Base-by-base conservation (phyloP, 768 basidiomycete species). In the Suillus plorans region DNA sequence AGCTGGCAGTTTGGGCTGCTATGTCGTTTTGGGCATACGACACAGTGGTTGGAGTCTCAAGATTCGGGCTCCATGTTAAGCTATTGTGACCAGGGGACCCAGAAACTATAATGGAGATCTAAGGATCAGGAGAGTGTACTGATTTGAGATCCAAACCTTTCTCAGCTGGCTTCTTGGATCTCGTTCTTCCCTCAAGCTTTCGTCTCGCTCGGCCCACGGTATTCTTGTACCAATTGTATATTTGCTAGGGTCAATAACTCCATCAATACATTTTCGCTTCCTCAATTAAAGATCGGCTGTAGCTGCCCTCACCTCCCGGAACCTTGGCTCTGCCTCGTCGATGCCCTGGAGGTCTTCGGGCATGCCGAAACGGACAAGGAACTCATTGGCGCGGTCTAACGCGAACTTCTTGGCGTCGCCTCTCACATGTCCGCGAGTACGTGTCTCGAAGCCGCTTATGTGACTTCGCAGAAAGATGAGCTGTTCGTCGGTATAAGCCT, bases 321-420 rank as follows among this genome's bases (percentile, higher is more conserved):
- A 88, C 63, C 84, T 79, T 34, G 84, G 80, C 60, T 88, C 86
- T 5, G 84, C 79, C 67, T 89, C 87, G 68, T 86, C 85, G 9
- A 83, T 79, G 16, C 80, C 79, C 28, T 84, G 78, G 62, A 83
- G 82, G 69, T 87, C 85, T 31, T 79, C 77, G 25, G 86, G 85
- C 18, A 88, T 77, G 28, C 87, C 87, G 68, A 88, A 89, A 20
- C 80, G 77, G 55, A 72, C 75, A 64, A 89, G 85, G 70, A 87
- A 89, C 67, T 88, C 86, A 71, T 79, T 78, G 14, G 88, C 88
- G 41, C 84, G 79, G 64, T 88, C 87, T 18, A 89, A 72, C 0
- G 88, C 88, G 61, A 86, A 89, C 70, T 88, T 88, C 73, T 89
- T 89, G 16, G 88, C 87, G 76, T 89, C 88, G 31, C 88, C 88